Evolutionary conservation across 306 rosid species (phyloP).

Genomic region (Citrullus colocynthis): DNA sequence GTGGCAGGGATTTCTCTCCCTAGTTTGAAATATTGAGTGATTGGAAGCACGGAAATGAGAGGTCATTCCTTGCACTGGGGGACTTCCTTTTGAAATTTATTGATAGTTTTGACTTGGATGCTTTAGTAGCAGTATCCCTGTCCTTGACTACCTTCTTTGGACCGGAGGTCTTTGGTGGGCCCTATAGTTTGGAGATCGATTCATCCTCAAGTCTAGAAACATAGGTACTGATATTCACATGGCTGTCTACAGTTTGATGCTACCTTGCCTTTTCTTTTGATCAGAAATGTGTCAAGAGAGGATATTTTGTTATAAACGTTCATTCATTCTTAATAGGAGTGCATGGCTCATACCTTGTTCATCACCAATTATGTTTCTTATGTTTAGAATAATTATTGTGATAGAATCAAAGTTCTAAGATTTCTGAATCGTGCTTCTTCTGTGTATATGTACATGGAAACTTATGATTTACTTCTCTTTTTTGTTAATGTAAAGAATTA

Average conservation of each 20-base stretch:
- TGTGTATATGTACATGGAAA: conserved; percentile 8
- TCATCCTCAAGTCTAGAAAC: background rate
- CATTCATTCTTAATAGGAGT: background rate
- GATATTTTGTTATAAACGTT: background rate
- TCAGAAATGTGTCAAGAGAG: background rate
- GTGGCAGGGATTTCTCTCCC: background rate
- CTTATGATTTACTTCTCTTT: background rate
- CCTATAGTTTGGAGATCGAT: background rate
- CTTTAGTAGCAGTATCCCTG: background rate
- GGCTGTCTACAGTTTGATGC: background rate
- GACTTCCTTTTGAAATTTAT: background rate
- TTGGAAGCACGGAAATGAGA: background rate
- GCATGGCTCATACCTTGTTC: background rate
- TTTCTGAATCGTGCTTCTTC: conserved; percentile 3
- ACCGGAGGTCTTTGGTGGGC: background rate
- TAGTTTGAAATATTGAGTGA: background rate
- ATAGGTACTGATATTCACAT: background rate
- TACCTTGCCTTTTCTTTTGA: background rate
- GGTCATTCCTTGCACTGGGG: background rate
- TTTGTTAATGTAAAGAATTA: conserved; percentile 11
- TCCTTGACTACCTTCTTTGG: background rate
- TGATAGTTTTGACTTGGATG: background rate
- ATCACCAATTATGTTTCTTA: background rate
- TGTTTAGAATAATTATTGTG: background rate
- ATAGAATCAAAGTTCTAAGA: background rate